Evolutionary conservation across 768 basidiomycete species (phyloP).

Genomic region (Auricularia cornea): DNA sequence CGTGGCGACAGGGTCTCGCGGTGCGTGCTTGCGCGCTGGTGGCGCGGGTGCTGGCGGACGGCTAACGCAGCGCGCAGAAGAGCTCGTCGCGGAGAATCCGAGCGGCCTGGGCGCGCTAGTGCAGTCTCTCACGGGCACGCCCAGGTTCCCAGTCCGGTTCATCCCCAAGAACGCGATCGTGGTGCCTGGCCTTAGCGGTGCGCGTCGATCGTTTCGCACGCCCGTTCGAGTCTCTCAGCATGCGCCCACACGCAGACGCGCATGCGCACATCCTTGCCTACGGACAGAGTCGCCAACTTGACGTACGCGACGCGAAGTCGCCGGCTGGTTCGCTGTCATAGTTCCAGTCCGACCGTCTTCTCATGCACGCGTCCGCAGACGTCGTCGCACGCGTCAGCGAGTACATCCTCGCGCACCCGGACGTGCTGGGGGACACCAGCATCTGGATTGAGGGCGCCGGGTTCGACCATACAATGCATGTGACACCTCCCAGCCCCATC

Average conservation of each 20-base stretch:
- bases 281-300: slow-evolving; percentile 61
- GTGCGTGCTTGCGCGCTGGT: neutral
- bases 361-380: slow-evolving; percentile 31
- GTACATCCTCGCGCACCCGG: slow-evolving; percentile 51
- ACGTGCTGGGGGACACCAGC: slow-evolving; percentile 41
- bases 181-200: neutral
- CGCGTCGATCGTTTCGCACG: neutral
- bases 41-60: neutral
- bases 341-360: neutral
- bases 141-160: neutral
- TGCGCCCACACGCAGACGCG: slow-evolving; percentile 40
- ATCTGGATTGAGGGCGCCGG: slow-evolving; percentile 81
- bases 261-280: slow-evolving; percentile 74
- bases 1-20: neutral
- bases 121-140: neutral
- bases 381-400: slow-evolving; percentile 50
- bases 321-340: slow-evolving; percentile 38
- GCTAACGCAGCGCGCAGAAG: neutral
- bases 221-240: neutral
- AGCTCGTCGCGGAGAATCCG: neutral
- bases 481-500: slow-evolving; percentile 15
- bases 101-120: neutral
- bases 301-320: slow-evolving; percentile 49
- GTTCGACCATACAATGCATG: slow-evolving; percentile 74
- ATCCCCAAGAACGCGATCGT: neutral